These are phyloP conservation scores for Friedmanniomyces simplex DNA, from an alignment of 495 filamentous ascomycete species.

Conservation along the genomic window DNA sequence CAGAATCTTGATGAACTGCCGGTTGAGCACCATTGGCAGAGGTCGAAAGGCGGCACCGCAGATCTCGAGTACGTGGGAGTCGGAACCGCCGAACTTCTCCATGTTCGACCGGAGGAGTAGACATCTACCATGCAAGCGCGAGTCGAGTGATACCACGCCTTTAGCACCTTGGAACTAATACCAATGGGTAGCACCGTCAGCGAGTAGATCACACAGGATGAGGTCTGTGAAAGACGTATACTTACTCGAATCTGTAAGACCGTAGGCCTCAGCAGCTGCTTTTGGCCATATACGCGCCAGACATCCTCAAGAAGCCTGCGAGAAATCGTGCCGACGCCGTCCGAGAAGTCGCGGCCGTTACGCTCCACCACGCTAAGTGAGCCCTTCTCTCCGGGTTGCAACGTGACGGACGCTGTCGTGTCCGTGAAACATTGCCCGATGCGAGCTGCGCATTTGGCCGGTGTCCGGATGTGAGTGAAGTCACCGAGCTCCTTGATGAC, in stretches of 20 bases:
- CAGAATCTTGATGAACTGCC: constrained; percentile 70
- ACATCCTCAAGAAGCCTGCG: constrained; percentile 42
- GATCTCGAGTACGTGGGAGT: constrained; percentile 54
- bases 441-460: constrained; percentile 67
- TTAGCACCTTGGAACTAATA: constrained; percentile 51
- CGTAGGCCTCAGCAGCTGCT: constrained; percentile 40
- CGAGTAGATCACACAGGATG: not conserved
- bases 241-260: constrained; percentile 55
- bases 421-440: constrained; percentile 81
- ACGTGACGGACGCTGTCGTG: constrained; percentile 39
- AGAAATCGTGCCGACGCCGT: constrained; percentile 69
- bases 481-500: constrained; percentile 56
- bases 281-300: constrained; percentile 36
- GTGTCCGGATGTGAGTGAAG: constrained; percentile 51
- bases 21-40: constrained; percentile 60
- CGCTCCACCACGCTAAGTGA: constrained; percentile 19
- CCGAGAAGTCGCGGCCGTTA: constrained; percentile 54
- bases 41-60: constrained; percentile 56
- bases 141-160: constrained; percentile 62
- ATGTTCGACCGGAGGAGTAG: constrained; percentile 61
- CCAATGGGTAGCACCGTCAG: not conserved
- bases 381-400: constrained; percentile 30
- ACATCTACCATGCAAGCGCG: constrained; percentile 39
- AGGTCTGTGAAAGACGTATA: not conserved
- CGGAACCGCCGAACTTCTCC: constrained; percentile 59